These are phyloP conservation scores for Cardiosporidium cionae DNA, from an alignment of 169 alveolate species.

Conservation along the genomic window DNA sequence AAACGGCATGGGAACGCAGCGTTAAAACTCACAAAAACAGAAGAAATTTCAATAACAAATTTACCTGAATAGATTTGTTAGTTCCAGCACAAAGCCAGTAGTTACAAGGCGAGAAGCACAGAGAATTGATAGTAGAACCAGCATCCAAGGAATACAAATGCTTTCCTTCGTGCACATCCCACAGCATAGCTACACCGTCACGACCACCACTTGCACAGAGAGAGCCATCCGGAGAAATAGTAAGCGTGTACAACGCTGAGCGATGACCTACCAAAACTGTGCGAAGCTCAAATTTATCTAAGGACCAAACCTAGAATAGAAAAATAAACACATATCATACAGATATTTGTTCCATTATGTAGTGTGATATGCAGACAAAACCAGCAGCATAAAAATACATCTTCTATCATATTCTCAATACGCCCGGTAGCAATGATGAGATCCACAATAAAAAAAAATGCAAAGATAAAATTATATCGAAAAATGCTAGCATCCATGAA, in stretches of 20 bases:
- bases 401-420: background rate
- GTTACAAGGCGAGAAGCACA: constrained; percentile 89
- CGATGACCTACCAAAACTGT: constrained; percentile 90
- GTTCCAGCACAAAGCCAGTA: constrained; percentile 94
- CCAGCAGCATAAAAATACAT: too few relatives aligned
- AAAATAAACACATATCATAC: background rate
- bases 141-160: constrained; percentile 85
- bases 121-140: constrained; percentile 83
- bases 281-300: constrained; percentile 82
- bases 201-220: constrained; percentile 98
- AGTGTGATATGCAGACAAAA: too few relatives aligned
- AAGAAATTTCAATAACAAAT: background rate
- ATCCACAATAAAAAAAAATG: background rate
- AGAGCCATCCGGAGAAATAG: constrained; percentile 93
- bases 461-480: background rate
- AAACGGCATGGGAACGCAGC: background rate
- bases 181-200: constrained; percentile 88
- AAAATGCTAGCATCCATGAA: background rate
- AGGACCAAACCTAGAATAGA: constrained; percentile 75
- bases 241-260: constrained; percentile 84
- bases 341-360: background rate
- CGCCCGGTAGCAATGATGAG: constrained; percentile 7
- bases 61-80: constrained; percentile 80
- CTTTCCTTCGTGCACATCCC: constrained; percentile 92
- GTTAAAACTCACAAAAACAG: background rate